Conservation (phyloP, 2,329 filamentous ascomycete genomes). For the Clonostachys chloroleuca region DNA sequence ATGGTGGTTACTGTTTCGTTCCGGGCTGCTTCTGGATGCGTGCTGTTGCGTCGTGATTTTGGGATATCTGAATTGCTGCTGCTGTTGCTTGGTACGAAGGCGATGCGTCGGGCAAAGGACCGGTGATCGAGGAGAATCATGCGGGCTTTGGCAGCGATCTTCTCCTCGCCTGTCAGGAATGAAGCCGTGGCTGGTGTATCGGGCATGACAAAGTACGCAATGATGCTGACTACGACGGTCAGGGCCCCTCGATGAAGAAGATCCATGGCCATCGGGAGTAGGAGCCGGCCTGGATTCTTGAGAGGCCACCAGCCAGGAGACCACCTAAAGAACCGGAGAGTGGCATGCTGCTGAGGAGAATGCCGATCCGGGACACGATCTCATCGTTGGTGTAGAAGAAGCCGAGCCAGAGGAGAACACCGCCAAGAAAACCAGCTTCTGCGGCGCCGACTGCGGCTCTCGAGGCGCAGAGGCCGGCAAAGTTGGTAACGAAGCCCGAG, state of each 20-base stretch:
- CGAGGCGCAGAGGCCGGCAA: neutral
- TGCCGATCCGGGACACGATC: neutral
- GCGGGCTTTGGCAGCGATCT: neutral
- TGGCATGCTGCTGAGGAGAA: neutral
- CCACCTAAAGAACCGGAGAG: slow-evolving; percentile 12
- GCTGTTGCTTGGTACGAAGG: neutral
- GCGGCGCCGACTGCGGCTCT: neutral
- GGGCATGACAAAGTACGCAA: slow-evolving; percentile 34
- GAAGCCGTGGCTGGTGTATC: slow-evolving; percentile 7
- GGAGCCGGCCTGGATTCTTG: slow-evolving; percentile 9
- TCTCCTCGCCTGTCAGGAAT: slow-evolving; percentile 2
- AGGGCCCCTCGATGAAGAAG: slow-evolving; percentile 16
- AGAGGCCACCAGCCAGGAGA: slow-evolving; percentile 12
- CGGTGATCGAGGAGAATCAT: slow-evolving; percentile 1
- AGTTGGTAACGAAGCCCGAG: neutral
- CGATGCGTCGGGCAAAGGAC: neutral
- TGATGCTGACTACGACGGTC: slow-evolving; percentile 19
- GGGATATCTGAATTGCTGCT: neutral
- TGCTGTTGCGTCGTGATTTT: neutral
- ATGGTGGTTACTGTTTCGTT: neutral
- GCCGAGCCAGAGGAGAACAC: neutral
- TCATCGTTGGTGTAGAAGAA: neutral
- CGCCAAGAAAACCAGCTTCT: neutral
- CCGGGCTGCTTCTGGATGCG: neutral
- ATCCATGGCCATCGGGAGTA: slow-evolving; percentile 15